Percentiles rank a stretch among this genome's conserved stretches.
phyloP scores from a whole-genome alignment of 2,329 filamentous ascomycete genomes.

The Verticillium tricorpus region DNA sequence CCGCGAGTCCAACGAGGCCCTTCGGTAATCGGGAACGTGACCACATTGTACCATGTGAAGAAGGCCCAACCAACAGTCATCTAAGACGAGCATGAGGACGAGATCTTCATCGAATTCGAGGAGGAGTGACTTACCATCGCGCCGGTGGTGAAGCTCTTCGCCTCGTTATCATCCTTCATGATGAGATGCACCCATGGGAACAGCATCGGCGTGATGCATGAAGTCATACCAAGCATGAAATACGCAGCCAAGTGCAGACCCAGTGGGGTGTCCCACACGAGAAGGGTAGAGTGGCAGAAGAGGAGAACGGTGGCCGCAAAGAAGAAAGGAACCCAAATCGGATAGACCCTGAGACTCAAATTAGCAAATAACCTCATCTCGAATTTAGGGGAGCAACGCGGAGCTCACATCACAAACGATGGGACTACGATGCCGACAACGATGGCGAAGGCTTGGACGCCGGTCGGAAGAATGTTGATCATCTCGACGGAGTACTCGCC shows the following conservation, averaged over 20 bases:
- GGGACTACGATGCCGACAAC: conserved; percentile 19
- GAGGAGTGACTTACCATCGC: conserved; percentile 15
- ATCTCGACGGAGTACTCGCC: conserved; percentile 16
- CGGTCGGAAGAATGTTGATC: conserved; percentile 23
- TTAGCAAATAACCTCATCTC: background rate
- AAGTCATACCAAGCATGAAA: conserved; percentile 15
- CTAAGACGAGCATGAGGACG: conserved; percentile 7
- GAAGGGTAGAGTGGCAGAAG: conserved; percentile 16
- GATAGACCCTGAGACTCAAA: conserved; percentile 15
- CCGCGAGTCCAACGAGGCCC: conserved; percentile 17
- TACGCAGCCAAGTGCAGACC: conserved; percentile 16
- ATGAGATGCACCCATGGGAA: conserved; percentile 18
- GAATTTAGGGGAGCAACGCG: background rate
- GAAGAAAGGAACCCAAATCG: conserved; percentile 22
- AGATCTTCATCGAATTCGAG: background rate
- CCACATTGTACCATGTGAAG: conserved; percentile 18
- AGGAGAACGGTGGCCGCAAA: conserved; percentile 16
- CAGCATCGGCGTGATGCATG: conserved; percentile 18
- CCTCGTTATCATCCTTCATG: conserved; percentile 16
- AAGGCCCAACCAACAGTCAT: conserved; percentile 24
- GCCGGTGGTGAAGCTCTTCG: conserved; percentile 18
- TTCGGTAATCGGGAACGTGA: conserved; percentile 16
- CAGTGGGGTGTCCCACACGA: conserved; percentile 17
- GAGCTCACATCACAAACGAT: conserved; percentile 17
- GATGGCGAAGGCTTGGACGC: conserved; percentile 20